Base-by-base conservation (phyloP, 2,329 filamentous ascomycete species). In the Colletotrichum spinosum region DNA sequence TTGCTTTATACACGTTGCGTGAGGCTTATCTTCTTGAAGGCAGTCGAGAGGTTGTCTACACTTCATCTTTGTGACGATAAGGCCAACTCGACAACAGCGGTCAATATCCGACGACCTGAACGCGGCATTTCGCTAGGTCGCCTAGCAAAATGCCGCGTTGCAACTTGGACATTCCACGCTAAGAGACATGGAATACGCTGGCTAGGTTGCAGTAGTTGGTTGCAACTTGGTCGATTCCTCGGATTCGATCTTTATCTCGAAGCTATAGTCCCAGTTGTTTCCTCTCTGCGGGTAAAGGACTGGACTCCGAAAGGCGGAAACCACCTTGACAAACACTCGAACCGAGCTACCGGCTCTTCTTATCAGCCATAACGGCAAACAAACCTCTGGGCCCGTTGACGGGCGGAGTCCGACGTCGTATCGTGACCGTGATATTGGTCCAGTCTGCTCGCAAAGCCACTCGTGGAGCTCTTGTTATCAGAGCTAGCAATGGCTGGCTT, bases 311-410 rank as follows among this genome's bases (percentile, higher is more conserved):
- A 51, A n/a, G 25, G 25, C 25, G 17, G 25, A 34, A 38, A 13
- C 25, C n/a, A 38, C 42, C 48, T 25, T 58, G n/a, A 33, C 37
- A 15, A 54, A 25, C 25, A 25, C 25, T 10, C 25, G 51, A 45
- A 41, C 44, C 13, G 25, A 52, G 12, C 48, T 9, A 12, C 46
- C 25, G 48, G 41, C 44, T 66, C n/a, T 57, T 46, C 58, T 66
- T 66, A 66, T 66, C 58, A 57, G 48, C 45, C 25, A 25, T 4
- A 25, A 25, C 46, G 41, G 46, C 42, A 52, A 49, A 35, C 35
- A 25, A 25, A 4, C 25, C 25, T 25, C 25, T 25, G 25, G 25
- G 25, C 25, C 25, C 25, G 25, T 25, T 25, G 25, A 4, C 25
- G 25, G 25, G 25, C 25, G 25, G 25, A 53, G n/a, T 41, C 44